Conservation (phyloP, 2,329 filamentous ascomycete genomes). For the Gyromitra esculenta region DNA sequence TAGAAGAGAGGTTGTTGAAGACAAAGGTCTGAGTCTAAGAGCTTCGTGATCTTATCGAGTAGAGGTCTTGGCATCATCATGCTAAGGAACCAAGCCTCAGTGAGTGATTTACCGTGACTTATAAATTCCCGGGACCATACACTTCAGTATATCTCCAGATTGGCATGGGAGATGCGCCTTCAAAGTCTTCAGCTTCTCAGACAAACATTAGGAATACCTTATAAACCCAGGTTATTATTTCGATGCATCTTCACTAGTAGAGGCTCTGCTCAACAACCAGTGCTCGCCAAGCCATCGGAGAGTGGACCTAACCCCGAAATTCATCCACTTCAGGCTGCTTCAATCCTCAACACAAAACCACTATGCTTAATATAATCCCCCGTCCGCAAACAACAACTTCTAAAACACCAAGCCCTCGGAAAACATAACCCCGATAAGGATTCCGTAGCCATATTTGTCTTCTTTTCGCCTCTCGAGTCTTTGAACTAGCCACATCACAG, state of each 20-base stretch:
- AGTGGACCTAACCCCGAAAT: constrained; percentile 38
- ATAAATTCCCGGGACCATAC: not conserved
- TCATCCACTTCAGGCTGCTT: not conserved
- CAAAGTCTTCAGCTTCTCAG: not conserved
- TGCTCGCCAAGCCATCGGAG: constrained; percentile 31
- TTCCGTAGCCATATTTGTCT: not conserved
- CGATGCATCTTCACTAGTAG: not conserved
- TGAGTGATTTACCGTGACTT: constrained; percentile 29
- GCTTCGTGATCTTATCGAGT: constrained; percentile 2
- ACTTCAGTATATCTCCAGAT: not conserved
- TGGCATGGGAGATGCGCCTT: not conserved
- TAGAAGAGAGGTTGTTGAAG: constrained; percentile 5
- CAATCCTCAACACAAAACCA: not conserved
- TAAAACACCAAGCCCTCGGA: not conserved
- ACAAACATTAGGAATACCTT: not conserved
- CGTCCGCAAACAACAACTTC: not conserved
- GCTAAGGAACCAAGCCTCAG: constrained; percentile 6
- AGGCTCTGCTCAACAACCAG: constrained; percentile 20
- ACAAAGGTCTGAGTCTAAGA: not conserved
- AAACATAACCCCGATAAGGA: not conserved
- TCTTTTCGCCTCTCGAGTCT: not conserved
- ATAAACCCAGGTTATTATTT: not conserved
- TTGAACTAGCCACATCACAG: not conserved
- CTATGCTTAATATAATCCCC: not conserved
- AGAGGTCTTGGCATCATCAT: constrained; percentile 20